Evolutionary conservation across 345 rosid species (phyloP).

Genomic region (Eucalyptus polyanthemos): DNA sequence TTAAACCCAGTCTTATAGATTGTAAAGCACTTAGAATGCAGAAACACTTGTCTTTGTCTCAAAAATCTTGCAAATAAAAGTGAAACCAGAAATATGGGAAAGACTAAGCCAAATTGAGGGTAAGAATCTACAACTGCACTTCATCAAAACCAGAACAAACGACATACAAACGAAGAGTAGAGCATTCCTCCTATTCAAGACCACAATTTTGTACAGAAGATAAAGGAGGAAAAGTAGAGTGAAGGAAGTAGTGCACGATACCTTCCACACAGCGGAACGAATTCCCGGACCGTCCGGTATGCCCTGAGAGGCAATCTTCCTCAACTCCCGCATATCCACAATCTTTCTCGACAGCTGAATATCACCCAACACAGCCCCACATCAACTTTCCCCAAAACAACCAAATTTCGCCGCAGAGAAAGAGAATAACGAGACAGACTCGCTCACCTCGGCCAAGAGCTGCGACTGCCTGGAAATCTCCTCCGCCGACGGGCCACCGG

Average conservation of each 20-base stretch:
- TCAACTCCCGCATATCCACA: slow-evolving; percentile 62
- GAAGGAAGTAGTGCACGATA: background rate
- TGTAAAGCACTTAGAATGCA: background rate
- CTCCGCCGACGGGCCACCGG: slow-evolving; percentile 31
- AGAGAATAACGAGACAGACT: background rate
- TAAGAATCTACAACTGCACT: background rate
- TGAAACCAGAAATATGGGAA: background rate
- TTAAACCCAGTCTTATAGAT: background rate
- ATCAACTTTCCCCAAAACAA: background rate
- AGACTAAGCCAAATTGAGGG: background rate
- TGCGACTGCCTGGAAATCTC: slow-evolving; percentile 70
- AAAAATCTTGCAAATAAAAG: background rate
- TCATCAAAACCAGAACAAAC: background rate
- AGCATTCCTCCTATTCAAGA: background rate
- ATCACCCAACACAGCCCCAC: background rate
- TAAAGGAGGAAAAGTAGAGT: background rate
- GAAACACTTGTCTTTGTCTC: background rate
- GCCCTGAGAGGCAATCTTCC: slow-evolving; percentile 78
- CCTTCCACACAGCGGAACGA: slow-evolving; percentile 94
- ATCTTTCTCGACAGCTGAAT: slow-evolving; percentile 72
- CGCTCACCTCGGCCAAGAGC: slow-evolving; percentile 65
- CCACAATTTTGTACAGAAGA: background rate
- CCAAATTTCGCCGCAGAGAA: background rate
- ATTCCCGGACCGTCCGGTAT: slow-evolving; percentile 78
- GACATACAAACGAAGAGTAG: background rate